Conservation (phyloP, 2,329 filamentous ascomycete species). For the Plectosphaerella cucumerina region DNA sequence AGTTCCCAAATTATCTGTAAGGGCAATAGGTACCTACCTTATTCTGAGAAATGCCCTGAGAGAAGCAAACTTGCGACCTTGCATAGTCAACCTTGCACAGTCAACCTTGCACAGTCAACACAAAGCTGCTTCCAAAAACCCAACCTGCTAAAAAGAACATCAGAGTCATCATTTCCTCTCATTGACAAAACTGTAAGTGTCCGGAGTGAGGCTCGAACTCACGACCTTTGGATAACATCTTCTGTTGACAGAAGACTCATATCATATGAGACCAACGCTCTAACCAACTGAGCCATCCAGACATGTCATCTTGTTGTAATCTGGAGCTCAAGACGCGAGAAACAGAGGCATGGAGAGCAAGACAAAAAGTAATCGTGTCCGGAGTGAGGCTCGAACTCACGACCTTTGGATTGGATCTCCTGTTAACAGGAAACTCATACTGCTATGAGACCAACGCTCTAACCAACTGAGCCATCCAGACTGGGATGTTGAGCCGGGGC, state of each 20-base stretch:
- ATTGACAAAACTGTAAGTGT: background rate
- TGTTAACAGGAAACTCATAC: background rate
- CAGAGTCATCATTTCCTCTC: too few species aligned
- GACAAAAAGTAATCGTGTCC: background rate
- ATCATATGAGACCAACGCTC: background rate
- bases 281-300: background rate
- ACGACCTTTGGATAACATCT: background rate
- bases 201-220: slow-evolving; percentile 1
- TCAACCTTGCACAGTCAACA: too few species aligned
- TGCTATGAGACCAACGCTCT: background rate
- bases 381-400: background rate
- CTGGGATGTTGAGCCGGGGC: background rate
- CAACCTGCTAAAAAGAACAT: too few species aligned
- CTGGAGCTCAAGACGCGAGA: too few species aligned
- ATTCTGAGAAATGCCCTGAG: too few species aligned
- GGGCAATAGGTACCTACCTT: too few species aligned
- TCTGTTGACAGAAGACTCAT: background rate
- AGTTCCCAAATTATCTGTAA: too few species aligned
- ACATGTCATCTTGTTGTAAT: background rate
- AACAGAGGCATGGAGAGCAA: background rate
- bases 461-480: slow-evolving; percentile 1
- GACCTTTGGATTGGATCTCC: background rate
- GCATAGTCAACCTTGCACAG: too few species aligned
- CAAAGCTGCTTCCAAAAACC: too few species aligned
- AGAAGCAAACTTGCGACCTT: too few species aligned